Evolutionary conservation across 1,284 basidiomycete species (phyloP).

Genomic region (Ustilago nuda): DNA sequence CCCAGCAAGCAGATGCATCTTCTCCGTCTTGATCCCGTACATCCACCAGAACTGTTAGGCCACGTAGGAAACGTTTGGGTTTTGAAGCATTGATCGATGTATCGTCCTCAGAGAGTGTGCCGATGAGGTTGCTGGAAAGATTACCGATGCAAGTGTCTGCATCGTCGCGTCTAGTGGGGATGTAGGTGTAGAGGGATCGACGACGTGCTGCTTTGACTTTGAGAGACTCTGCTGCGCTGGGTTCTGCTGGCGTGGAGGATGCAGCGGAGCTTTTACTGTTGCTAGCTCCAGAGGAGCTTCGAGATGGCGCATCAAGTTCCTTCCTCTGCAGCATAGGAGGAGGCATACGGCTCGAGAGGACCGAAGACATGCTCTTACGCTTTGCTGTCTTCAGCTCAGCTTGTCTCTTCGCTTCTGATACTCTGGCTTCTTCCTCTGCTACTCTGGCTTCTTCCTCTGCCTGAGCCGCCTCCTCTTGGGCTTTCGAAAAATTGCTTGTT

Average conservation of each 20-base stretch:
- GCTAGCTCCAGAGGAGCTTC: not conserved
- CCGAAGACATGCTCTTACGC: constrained; percentile 40
- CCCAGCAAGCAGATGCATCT: constrained; percentile 56
- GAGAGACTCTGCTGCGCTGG: constrained; percentile 16
- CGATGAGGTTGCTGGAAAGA: constrained; percentile 25
- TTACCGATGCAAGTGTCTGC: constrained; percentile 42
- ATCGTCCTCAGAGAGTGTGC: constrained; percentile 15
- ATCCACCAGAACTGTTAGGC: constrained; percentile 60
- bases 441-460: constrained; percentile 30
- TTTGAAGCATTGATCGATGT: constrained; percentile 5
- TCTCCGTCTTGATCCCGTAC: constrained; percentile 61
- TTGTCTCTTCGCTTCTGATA: constrained; percentile 36
- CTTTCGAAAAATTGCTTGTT: constrained; percentile 1
- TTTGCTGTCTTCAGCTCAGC: constrained; percentile 42
- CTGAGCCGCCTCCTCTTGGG: constrained; percentile 29
- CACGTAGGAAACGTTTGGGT: constrained; percentile 44
- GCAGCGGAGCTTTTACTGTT: not conserved
- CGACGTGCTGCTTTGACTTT: constrained; percentile 47
- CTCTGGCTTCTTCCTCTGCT: constrained; percentile 28
- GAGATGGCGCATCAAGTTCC: constrained; percentile 8
- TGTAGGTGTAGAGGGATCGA: constrained; percentile 52
- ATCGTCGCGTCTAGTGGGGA: constrained; percentile 43
- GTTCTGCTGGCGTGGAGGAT: not conserved
- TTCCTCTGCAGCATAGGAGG: constrained; percentile 28
- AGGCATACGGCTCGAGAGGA: constrained; percentile 45